These are phyloP conservation scores for Phoma sp. DNA, from an alignment of 2,329 filamentous ascomycete species.

Conservation along the genomic window DNA sequence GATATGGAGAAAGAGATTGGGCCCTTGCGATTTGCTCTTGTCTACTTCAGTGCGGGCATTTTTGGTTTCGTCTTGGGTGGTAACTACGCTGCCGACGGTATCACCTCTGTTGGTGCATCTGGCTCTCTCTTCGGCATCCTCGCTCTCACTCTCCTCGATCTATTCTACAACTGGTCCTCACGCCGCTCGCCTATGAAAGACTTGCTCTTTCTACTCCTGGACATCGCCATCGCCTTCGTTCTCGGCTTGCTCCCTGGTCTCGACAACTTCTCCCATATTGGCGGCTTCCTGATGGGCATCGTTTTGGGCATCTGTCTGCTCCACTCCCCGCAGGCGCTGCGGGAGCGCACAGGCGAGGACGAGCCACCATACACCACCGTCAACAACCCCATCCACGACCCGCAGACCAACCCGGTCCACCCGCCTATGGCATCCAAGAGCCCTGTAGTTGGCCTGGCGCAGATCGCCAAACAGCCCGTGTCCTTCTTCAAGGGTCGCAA, in stretches of 20 bases:
- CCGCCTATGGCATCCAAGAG: constrained; percentile 18
- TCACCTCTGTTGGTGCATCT: constrained; percentile 84
- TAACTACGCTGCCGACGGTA: constrained; percentile 83
- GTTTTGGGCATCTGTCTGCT: constrained; percentile 85
- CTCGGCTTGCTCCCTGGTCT: constrained; percentile 88
- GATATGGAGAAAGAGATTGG: constrained; percentile 95
- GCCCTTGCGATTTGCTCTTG: constrained; percentile 82
- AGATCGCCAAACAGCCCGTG: constrained; percentile 57
- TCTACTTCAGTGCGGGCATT: constrained; percentile 90
- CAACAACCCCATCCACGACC: constrained; percentile 27
- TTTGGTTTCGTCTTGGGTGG: constrained; percentile 95
- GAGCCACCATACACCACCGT: constrained; percentile 74
- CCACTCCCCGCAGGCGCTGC: constrained; percentile 82
- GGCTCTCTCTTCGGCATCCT: constrained; percentile 91
- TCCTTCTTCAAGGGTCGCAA: constrained; percentile 93
- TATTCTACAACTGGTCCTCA: constrained; percentile 90
- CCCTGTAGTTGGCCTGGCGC: constrained; percentile 33
- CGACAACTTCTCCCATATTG: constrained; percentile 98
- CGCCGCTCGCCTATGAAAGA: constrained; percentile 79
- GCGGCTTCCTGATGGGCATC: constrained; percentile 91
- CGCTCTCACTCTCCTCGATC: constrained; percentile 83
- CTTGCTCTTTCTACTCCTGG: constrained; percentile 83
- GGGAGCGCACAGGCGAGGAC: constrained; percentile 73
- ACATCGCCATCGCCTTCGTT: constrained; percentile 88
- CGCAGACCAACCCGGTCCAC: constrained; percentile 16